Conservation (phyloP, 2,329 filamentous ascomycete species). For the Colletotrichum sp. region DNA sequence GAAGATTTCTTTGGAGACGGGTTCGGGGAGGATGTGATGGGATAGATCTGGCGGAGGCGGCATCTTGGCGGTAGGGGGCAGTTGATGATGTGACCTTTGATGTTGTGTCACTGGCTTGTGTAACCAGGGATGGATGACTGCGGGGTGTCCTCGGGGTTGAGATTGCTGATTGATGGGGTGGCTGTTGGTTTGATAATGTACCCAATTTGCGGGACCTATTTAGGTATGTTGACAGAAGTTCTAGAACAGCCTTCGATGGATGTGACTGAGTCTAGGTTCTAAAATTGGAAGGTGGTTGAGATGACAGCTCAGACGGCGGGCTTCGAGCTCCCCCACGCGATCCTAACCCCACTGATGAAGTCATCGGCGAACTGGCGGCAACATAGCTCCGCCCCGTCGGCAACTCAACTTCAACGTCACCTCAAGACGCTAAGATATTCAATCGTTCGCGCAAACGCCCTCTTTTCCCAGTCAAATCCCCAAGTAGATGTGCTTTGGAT, state of each 20-base stretch:
- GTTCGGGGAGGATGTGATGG: slow-evolving; percentile 34
- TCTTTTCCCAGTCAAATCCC: not conserved
- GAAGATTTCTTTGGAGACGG: slow-evolving; percentile 36
- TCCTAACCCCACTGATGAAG: not conserved
- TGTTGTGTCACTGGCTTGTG: not conserved
- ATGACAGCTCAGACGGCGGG: not conserved
- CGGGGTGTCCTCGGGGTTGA: not conserved
- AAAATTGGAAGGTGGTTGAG: not conserved
- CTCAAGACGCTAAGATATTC: not conserved
- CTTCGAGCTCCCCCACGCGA: not conserved
- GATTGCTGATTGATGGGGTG: not conserved
- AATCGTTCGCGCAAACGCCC: not conserved
- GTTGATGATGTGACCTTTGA: not conserved
- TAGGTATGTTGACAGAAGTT: not conserved
- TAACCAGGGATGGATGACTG: not conserved
- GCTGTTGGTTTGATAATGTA: not conserved
- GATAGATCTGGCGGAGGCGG: slow-evolving; percentile 31
- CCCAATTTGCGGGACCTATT: not conserved
- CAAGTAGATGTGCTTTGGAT: not conserved
- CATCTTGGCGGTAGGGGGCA: not conserved
- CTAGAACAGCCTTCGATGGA: not conserved
- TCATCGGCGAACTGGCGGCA: not conserved
- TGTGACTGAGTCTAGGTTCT: not conserved
- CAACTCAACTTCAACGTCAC: not conserved
- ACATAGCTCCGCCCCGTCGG: not conserved